A percentile compares a stretch with the other conserved stretches of the same genome.
These are phyloP conservation scores for Candida golubevii DNA, from an alignment of 805 yeast genomes.

Conservation along the genomic window DNA sequence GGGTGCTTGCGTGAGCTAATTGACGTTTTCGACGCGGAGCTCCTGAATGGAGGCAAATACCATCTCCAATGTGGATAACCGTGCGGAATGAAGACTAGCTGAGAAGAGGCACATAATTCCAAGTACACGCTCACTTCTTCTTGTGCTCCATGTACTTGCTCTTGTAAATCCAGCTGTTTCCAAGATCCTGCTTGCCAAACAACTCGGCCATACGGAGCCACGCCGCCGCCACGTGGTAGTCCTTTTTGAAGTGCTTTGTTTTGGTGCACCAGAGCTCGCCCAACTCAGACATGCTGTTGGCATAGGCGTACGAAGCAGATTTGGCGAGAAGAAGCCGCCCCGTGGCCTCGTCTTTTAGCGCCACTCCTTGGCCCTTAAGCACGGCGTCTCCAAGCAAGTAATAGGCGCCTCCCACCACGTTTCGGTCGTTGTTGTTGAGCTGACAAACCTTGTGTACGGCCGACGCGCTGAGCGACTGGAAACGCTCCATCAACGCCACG, in stretches of 20 bases:
- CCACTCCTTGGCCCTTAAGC: slow-evolving; percentile 52
- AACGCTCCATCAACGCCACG: slow-evolving; percentile 20
- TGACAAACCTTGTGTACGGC: slow-evolving; percentile 25
- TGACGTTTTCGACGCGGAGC: slow-evolving; percentile 18
- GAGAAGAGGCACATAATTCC: neutral
- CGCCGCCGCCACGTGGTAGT: slow-evolving; percentile 58
- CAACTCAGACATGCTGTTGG: slow-evolving; percentile 64
- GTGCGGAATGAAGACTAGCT: neutral
- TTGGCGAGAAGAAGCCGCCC: slow-evolving; percentile 59
- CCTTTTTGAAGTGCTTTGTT: slow-evolving; percentile 52
- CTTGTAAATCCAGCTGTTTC: slow-evolving; percentile 73
- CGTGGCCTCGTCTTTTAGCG: slow-evolving; percentile 45
- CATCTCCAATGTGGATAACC: slow-evolving; percentile 11
- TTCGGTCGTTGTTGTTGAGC: slow-evolving; percentile 32
- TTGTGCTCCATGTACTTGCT: slow-evolving; percentile 46
- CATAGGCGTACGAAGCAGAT: slow-evolving; percentile 64
- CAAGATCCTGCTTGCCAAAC: slow-evolving; percentile 57
- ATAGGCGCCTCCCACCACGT: slow-evolving; percentile 46
- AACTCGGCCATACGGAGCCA: slow-evolving; percentile 66
- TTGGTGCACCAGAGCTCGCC: slow-evolving; percentile 66
- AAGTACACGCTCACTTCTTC: slow-evolving; percentile 4
- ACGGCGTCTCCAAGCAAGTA: slow-evolving; percentile 58
- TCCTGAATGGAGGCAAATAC: slow-evolving; percentile 12
- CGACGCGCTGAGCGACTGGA: slow-evolving; percentile 20
- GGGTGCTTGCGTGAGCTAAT: slow-evolving; percentile 30